phyloP scores from a whole-genome alignment of 1,139 yeast species.

The Geotrichum macrosporum region DNA sequence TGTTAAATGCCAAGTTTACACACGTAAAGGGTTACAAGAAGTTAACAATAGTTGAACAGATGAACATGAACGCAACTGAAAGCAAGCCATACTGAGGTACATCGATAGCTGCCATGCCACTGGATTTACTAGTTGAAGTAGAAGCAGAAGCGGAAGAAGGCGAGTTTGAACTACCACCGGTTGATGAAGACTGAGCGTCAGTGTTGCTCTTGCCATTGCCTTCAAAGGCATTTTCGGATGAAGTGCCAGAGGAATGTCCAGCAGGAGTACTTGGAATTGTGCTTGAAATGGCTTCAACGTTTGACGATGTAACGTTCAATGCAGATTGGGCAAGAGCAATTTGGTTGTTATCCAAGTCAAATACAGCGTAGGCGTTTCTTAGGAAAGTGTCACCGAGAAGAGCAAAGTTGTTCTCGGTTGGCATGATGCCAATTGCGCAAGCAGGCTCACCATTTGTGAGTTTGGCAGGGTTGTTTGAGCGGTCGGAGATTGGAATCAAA shows the following conservation, averaged over 20 bases:
- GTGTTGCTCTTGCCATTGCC: no score
- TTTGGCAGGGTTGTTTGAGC: neutral
- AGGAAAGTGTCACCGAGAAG: conserved; percentile 71
- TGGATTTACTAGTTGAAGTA: no score
- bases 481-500: conserved; percentile 10
- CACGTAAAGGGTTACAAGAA: no score
- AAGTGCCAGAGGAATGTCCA: conserved; percentile 3
- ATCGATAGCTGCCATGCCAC: no score
- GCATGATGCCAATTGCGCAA: conserved; percentile 23
- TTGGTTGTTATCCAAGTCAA: conserved; percentile 13
- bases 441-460: conserved; percentile 13
- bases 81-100: no score
- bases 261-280: conserved; percentile 17
- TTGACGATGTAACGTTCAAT: conserved; percentile 26
- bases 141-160: no score
- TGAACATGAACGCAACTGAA: no score
- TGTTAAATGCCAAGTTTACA: no score
- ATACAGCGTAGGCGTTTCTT: conserved; percentile 70
- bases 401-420: conserved; percentile 20
- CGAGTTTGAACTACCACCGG: no score
- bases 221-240: no score
- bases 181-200: no score
- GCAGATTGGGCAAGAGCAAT: conserved; percentile 25
- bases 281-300: conserved; percentile 22
- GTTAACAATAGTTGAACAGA: no score